These are phyloP conservation scores for Dothideomycetes sp. DNA, from an alignment of 2,329 filamentous ascomycete genomes.

Conservation along the genomic window DNA sequence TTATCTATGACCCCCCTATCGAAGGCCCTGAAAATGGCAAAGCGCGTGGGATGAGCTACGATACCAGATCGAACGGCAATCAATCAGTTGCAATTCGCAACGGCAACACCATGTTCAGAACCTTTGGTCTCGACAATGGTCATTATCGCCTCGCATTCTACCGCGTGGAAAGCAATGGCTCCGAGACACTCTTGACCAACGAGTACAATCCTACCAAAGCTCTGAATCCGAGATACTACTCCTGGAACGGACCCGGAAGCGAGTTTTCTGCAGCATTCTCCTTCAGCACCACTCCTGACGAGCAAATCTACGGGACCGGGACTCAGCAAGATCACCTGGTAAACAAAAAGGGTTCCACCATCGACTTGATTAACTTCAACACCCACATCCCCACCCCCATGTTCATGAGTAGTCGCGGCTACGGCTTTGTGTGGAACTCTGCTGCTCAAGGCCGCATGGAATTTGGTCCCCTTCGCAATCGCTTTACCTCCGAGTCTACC, in stretches of 20 bases:
- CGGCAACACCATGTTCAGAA: slow-evolving; percentile 30
- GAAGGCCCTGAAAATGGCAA: slow-evolving; percentile 29
- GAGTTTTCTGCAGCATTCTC: slow-evolving; percentile 31
- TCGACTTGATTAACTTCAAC: slow-evolving; percentile 27
- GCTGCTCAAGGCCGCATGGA: slow-evolving; percentile 24
- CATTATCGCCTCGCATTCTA: slow-evolving; percentile 30
- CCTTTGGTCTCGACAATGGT: slow-evolving; percentile 23
- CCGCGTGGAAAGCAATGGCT: slow-evolving; percentile 26
- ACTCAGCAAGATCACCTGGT: slow-evolving; percentile 25
- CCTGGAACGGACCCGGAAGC: slow-evolving; percentile 27
- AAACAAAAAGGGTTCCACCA: slow-evolving; percentile 26
- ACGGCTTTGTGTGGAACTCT: slow-evolving; percentile 27
- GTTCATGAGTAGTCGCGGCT: slow-evolving; percentile 24
- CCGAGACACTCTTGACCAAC: slow-evolving; percentile 30
- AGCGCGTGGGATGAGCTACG: slow-evolving; percentile 26
- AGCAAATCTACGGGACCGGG: slow-evolving; percentile 27
- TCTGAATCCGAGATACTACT: slow-evolving; percentile 29
- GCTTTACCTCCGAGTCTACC: slow-evolving; percentile 22
- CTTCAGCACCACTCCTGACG: slow-evolving; percentile 27
- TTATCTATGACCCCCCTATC: slow-evolving; percentile 32
- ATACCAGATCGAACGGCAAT: slow-evolving; percentile 27
- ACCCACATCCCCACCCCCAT: slow-evolving; percentile 25
- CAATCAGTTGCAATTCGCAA: slow-evolving; percentile 26
- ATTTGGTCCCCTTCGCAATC: slow-evolving; percentile 22
- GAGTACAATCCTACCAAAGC: slow-evolving; percentile 28